Conservation (phyloP, 306 rosid genomes). For the Begonia loranthoides region DNA sequence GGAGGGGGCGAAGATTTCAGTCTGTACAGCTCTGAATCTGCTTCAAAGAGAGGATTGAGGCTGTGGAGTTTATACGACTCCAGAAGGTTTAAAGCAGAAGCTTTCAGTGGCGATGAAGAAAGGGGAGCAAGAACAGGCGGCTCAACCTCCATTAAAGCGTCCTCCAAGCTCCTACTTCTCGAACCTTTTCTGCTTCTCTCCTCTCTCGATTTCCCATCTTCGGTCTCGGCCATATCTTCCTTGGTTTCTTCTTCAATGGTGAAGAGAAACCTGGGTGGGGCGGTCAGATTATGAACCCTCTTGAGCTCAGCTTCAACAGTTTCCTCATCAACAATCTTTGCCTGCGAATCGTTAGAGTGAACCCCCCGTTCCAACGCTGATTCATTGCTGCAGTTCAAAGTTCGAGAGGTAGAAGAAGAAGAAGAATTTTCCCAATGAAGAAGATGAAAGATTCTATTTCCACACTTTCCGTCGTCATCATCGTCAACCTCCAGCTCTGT, state of each 20-base stretch:
- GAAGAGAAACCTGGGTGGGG: slow-evolving; percentile 75
- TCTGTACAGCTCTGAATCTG: slow-evolving; percentile 32
- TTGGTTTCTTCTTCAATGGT: slow-evolving; percentile 65
- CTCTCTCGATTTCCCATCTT: slow-evolving; percentile 43
- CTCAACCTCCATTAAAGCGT: slow-evolving; percentile 24
- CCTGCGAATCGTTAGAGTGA: slow-evolving; percentile 11
- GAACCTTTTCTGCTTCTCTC: slow-evolving; percentile 20
- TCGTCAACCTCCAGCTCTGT: not conserved
- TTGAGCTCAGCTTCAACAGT: slow-evolving; percentile 32
- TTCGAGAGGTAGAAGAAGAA: not conserved
- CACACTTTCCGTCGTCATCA: no score
- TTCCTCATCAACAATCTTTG: slow-evolving; percentile 39
- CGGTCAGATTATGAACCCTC: slow-evolving; percentile 63
- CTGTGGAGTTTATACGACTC: no score
- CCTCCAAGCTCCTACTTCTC: no score
- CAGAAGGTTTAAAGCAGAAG: no score
- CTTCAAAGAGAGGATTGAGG: slow-evolving; percentile 28
- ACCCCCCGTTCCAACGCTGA: no score
- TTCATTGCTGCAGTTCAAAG: no score
- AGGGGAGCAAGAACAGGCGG: slow-evolving; percentile 30
- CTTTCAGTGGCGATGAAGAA: not conserved
- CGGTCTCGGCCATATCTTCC: slow-evolving; percentile 60
- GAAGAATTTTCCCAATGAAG: slow-evolving; percentile 2
- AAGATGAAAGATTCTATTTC: not conserved
- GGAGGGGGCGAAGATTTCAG: slow-evolving; percentile 75